These are phyloP conservation scores for Syzygium malaccense DNA, from an alignment of 441 rosid genomes.

Conservation along the genomic window DNA sequence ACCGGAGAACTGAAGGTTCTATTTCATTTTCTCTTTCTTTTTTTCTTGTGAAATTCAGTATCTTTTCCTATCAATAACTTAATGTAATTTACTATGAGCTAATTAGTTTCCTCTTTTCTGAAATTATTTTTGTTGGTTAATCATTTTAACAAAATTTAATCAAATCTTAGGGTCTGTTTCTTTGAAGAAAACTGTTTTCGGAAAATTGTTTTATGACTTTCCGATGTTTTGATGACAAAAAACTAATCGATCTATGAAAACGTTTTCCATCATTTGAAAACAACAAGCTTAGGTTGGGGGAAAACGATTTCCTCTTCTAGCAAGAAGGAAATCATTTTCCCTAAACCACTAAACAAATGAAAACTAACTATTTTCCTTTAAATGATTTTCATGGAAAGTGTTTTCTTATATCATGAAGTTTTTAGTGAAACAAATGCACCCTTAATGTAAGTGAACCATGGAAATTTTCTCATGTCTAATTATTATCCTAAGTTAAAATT, in stretches of 20 bases:
- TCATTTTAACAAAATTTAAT: background rate
- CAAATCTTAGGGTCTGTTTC: background rate
- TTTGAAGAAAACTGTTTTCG: background rate
- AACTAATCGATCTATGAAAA: background rate
- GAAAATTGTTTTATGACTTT: background rate
- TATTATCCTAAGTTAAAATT: background rate
- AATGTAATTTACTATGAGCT: background rate
- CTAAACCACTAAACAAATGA: background rate
- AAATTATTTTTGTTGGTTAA: background rate
- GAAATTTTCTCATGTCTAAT: background rate
- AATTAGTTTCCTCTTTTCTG: background rate
- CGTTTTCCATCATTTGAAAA: background rate
- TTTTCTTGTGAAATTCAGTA: background rate
- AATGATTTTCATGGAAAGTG: background rate
- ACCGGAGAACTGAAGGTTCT: background rate
- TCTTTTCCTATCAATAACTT: background rate
- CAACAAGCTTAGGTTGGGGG: background rate
- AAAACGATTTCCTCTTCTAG: background rate
- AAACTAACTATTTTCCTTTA: background rate
- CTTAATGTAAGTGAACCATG: background rate
- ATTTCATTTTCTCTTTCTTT: background rate
- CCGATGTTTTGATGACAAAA: background rate
- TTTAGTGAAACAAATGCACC: background rate
- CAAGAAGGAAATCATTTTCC: background rate
- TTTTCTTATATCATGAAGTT: background rate